A percentile compares a stretch with the other conserved stretches of the same genome.
These are phyloP conservation scores for Lupinus albus DNA, from an alignment of 306 rosid genomes.

Conservation along the genomic window DNA sequence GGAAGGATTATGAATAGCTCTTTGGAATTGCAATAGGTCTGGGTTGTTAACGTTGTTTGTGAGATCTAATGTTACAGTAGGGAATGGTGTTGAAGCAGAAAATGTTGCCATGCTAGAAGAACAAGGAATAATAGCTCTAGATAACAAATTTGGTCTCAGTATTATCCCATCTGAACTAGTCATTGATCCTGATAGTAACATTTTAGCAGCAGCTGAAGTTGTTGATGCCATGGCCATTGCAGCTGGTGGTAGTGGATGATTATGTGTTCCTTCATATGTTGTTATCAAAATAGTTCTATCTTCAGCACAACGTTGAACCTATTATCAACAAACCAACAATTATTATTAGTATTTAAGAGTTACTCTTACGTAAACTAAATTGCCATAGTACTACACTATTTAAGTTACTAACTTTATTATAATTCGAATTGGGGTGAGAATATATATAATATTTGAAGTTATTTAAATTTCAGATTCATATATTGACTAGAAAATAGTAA, in stretches of 20 bases:
- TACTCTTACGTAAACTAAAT: neutral
- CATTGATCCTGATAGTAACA: slow-evolving; percentile 89
- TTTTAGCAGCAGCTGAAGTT: slow-evolving; percentile 83
- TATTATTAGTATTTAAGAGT: neutral
- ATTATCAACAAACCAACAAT: neutral
- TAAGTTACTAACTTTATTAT: no score
- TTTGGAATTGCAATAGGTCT: slow-evolving; percentile 62
- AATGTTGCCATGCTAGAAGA: slow-evolving; percentile 82
- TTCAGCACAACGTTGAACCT: slow-evolving; percentile 98
- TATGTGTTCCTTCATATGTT: slow-evolving; percentile 93
- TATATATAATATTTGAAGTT: no score
- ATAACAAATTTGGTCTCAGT: slow-evolving; percentile 81
- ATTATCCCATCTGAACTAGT: slow-evolving; percentile 82
- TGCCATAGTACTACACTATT: no score
- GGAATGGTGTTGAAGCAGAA: slow-evolving; percentile 93
- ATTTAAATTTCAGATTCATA: no score
- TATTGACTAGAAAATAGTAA: no score
- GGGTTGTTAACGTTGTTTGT: slow-evolving; percentile 62
- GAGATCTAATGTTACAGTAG: slow-evolving; percentile 81
- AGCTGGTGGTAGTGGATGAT: slow-evolving; percentile 93
- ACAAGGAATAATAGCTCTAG: slow-evolving; percentile 81
- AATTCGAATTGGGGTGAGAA: no score
- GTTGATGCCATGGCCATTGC: slow-evolving; percentile 99
- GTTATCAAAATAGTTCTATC: slow-evolving; percentile 80
- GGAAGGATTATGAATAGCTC: slow-evolving; percentile 39